A percentile compares a stretch with the other conserved stretches of the same genome.
phyloP scores from a whole-genome alignment of 2,329 filamentous ascomycete genomes.

The Monilinia polystroma region DNA sequence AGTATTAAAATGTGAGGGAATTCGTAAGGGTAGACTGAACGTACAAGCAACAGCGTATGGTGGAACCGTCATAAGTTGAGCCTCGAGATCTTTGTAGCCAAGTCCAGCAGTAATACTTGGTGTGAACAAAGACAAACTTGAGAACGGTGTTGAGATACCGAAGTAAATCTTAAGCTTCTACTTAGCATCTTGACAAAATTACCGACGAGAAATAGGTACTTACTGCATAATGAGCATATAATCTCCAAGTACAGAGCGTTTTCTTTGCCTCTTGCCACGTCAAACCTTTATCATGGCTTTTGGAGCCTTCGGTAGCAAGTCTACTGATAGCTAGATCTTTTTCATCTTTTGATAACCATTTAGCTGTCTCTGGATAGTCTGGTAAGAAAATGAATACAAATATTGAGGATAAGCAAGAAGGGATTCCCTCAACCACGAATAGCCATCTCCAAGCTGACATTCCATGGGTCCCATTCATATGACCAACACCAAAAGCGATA shows the following conservation, averaged over 20 bases:
- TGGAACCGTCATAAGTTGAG: slow-evolving; percentile 66
- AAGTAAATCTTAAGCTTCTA: slow-evolving; percentile 46
- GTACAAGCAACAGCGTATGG: slow-evolving; percentile 61
- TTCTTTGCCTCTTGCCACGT: slow-evolving; percentile 50
- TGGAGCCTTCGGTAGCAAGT: slow-evolving; percentile 45
- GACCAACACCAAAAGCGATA: slow-evolving; percentile 37
- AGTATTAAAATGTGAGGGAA: background rate
- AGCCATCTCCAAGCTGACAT: slow-evolving; percentile 39
- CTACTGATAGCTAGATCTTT: slow-evolving; percentile 45
- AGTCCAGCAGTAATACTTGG: slow-evolving; percentile 63
- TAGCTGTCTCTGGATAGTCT: slow-evolving; percentile 50
- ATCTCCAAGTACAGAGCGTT: slow-evolving; percentile 50
- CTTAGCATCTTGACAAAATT: background rate
- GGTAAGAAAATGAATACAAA: slow-evolving; percentile 49
- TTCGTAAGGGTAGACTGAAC: background rate
- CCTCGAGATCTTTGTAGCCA: slow-evolving; percentile 54
- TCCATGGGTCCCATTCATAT: slow-evolving; percentile 35
- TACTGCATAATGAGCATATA: slow-evolving; percentile 54
- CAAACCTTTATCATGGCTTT: slow-evolving; percentile 44
- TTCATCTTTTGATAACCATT: slow-evolving; percentile 48
- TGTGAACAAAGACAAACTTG: slow-evolving; percentile 58
- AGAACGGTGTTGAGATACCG: slow-evolving; percentile 55
- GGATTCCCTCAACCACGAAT: slow-evolving; percentile 39
- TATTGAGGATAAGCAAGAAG: slow-evolving; percentile 49
- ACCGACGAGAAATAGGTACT: slow-evolving; percentile 23